Base-by-base conservation (phyloP, 208 protist species). In the Acanthamoeba triangularis region DNA sequence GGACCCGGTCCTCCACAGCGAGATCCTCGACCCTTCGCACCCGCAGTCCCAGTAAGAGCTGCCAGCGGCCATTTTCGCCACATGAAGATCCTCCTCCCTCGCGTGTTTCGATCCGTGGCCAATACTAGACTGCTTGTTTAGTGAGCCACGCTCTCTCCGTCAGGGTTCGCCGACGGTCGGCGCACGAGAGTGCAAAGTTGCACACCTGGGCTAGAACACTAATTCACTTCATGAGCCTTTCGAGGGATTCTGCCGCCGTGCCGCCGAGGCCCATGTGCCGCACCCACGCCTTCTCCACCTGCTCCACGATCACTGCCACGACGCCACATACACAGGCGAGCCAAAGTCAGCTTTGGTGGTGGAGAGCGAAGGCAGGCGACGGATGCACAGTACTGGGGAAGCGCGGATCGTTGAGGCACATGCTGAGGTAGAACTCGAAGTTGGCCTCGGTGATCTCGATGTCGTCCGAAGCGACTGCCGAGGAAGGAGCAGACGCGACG, bases 1-100 rank as follows among this genome's bases (percentile, higher is more conserved):
- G 67, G 90, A 94, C 65, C 41, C 35, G 8, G 90, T 72, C 25
- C 90, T 94, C 65, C 63, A 80, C 44, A 13, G 52, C 44, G 90
- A 94, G 63, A 78, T 94, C 84, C 84, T 91, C 56, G 54, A 91
- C 23, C 84, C 84, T 63, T 63, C 54, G 49, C 33, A 59, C 41
- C 78, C 72, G 54, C 59, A 65, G 20, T 65, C 52, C 18, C 52
- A 56, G 52, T 56, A 56, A 56, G 52, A 0, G 52, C 52, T 56
- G 10, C 65, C 65, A 3, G 41, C 41, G 41, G 41, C 41, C 41
- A 47, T 47, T 47, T 47, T 3, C 41, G 41, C 41, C 41, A 47
- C 41, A 47, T 6, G 41, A 47, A 47, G 41, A 47, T 47, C 41
- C 5, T 47, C 41, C 41, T 47, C 41, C 41, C 41, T 47, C 41